Evolutionary conservation across 2,329 filamentous ascomycete species (phyloP), one percentile per base, ranked within the genome.

Genomic region (Penicillium sp.): DNA sequence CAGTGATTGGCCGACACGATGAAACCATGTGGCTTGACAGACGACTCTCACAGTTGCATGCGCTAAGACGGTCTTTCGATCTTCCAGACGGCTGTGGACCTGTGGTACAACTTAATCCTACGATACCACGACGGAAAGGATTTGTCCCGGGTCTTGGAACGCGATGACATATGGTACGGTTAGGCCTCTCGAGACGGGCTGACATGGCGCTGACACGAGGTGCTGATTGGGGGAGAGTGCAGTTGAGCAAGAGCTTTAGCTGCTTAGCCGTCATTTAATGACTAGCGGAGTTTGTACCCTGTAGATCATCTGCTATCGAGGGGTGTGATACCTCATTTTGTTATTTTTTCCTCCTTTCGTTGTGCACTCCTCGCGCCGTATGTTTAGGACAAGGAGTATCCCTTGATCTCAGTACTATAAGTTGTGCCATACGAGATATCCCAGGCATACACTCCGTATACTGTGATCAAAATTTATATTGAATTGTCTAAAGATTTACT

Each of bases 1-100:
- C 43, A 42, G 22, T 39, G 41, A 41, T 42, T 49, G 31, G 22
- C 41, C 22, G 50, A 57, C 42, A 22, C 57, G 57, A 68, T 66
- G 63, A 59, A 65, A 67, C 65, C 62, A 68, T 68, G 65, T 66
- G 66, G 62, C 64, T 60, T 60, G 55, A 14, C 41, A 61, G 48
- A 45, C 37, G 54, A 63, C 61, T 50, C 25, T 48, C 53, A 50
- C 54, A 63, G 66, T 66, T 63, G 60, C 63, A 68, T 66, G 53
- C 54, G 55, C 60, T 58, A 59, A n/a, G n/a, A n/a, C n/a, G n/a
- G n/a, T 7, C 17, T 39, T n/a, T 6, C 28, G n/a, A 35, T 49
- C 28, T 14, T 34, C 28, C 45, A 49, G 45, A 28, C 22, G 3
- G 15, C 28, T 31, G 25, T 25, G 25, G 25, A 2, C 25, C 25